Conservation (phyloP, 371 early-diverging fungal species). For the Syncephalis plumigaleata region DNA sequence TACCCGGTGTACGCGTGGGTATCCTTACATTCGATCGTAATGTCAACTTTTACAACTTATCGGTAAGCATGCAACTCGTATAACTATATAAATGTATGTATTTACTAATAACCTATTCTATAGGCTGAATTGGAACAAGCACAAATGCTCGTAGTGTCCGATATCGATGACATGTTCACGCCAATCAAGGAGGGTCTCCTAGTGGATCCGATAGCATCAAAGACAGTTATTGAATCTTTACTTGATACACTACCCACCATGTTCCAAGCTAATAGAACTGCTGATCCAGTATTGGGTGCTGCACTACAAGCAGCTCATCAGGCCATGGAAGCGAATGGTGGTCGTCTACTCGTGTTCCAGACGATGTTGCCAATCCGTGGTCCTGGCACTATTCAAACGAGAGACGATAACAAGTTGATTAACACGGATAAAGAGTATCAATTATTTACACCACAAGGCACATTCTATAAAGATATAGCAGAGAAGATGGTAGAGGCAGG, state of each 20-base stretch:
- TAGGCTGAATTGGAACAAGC: constrained; percentile 60
- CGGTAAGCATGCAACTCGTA: constrained; percentile 22
- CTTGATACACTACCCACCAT: constrained; percentile 62
- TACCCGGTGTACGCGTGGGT: constrained; percentile 47
- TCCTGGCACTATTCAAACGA: constrained; percentile 62
- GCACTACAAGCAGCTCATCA: constrained; percentile 56
- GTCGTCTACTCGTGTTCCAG: constrained; percentile 72
- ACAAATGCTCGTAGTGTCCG: constrained; percentile 91
- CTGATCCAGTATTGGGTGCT: constrained; percentile 67
- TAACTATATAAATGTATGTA: neutral
- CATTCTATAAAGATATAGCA: constrained; percentile 66
- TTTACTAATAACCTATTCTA: neutral
- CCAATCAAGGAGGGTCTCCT: constrained; percentile 75
- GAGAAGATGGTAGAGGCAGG: constrained; percentile 61
- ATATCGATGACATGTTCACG: constrained; percentile 81
- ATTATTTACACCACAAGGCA: constrained; percentile 70
- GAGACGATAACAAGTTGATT: constrained; percentile 75
- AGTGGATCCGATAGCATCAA: constrained; percentile 46
- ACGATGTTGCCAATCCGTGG: constrained; percentile 69
- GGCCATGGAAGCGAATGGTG: constrained; percentile 68
- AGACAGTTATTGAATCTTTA: constrained; percentile 50
- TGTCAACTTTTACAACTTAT: constrained; percentile 91
- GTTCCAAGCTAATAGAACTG: constrained; percentile 53
- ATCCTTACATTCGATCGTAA: constrained; percentile 79
- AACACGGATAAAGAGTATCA: constrained; percentile 80